These are phyloP conservation scores for Penicillium paradoxum DNA, from an alignment of 495 filamentous ascomycete species.

Conservation along the genomic window DNA sequence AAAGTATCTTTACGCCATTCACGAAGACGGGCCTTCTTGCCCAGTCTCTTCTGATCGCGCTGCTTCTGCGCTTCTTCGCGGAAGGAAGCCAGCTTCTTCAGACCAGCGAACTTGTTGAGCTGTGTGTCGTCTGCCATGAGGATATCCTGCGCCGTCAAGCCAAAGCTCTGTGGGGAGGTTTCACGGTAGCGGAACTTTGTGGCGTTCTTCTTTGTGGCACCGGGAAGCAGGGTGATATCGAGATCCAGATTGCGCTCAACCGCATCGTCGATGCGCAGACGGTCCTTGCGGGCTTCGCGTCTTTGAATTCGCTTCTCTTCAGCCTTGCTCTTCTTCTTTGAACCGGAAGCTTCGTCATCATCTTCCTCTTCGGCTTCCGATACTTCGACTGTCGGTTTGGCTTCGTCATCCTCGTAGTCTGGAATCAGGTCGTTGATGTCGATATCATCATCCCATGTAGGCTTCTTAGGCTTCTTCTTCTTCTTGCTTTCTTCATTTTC, in stretches of 20 bases:
- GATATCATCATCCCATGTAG: constrained; percentile 94
- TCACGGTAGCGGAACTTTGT: constrained; percentile 83
- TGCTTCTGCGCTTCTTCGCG: constrained; percentile 81
- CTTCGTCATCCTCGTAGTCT: constrained; percentile 67
- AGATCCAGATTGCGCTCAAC: constrained; percentile 77
- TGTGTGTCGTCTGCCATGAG: constrained; percentile 82
- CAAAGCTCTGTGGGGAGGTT: constrained; percentile 84
- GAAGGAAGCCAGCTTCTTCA: constrained; percentile 92
- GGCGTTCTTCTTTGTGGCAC: constrained; percentile 50
- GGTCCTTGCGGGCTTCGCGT: constrained; percentile 68
- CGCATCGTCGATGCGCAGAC: constrained; percentile 77
- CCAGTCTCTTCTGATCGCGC: constrained; percentile 77
- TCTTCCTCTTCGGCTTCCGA: constrained; percentile 50
- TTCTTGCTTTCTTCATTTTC: constrained; percentile 49
- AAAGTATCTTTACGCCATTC: constrained; percentile 94
- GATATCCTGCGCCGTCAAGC: constrained; percentile 83
- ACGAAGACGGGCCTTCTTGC: constrained; percentile 84
- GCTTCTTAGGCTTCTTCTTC: constrained; percentile 74
- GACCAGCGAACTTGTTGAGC: constrained; percentile 83
- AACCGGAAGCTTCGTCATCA: constrained; percentile 44
- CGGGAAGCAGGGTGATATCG: constrained; percentile 54
- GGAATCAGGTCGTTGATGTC: constrained; percentile 90
- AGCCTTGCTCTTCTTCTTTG: constrained; percentile 55
- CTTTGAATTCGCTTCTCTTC: constrained; percentile 67
- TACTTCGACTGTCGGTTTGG: constrained; percentile 49